Base-by-base conservation (phyloP, 1,284 basidiomycete genomes). In the Macrocystidia cucumis region DNA sequence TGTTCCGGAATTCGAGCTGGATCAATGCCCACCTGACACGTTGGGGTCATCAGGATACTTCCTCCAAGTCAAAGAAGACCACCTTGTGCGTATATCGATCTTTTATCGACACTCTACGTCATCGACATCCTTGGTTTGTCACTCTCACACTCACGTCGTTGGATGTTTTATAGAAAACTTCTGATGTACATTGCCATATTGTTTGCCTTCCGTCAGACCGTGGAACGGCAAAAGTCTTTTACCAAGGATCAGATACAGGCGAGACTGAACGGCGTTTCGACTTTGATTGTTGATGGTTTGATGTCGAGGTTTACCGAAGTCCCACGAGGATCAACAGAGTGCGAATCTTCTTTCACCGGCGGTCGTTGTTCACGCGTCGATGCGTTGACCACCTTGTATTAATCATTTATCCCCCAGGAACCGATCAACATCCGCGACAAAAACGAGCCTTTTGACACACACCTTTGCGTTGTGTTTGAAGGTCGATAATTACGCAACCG, bases 291-390 rank as follows among this genome's bases (percentile, higher is more conserved):
- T 17, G 84, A 91, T 40, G 77, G 82, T 2, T 60, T 95, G 22
- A 49, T 90, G n/a, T 66, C 74, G 4, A 69, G 87, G 34, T 96
- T 93, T 57, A 80, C 89, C 0, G 88, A 93, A 57, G 67, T 60
- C 0, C 56, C 74, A 6, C 65, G 86, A 46, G 77, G 70, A 12
- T 74, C 76, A 2, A 67, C 67, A 14, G 65, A 66, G 86, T 86
- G 40, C 32, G 73, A 24, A n/a, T n/a, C n/a, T 31, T 12, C 8
- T 38, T 14, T 29, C 16, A n/a, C 18, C 27, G 56, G 13, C 9
- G 23, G n/a, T 31, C 25, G 32, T 38, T 6, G 9, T 29, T 21
- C 3, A 28, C 31, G 20, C 21, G 8, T 18, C 9, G 17, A 11
- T 24, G 33, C 25, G 14, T 20, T 44, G 18, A 38, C 28, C 17